Base-by-base conservation (phyloP, 2,329 filamentous ascomycete genomes). In the Microcyclospora tardicrescens region DNA sequence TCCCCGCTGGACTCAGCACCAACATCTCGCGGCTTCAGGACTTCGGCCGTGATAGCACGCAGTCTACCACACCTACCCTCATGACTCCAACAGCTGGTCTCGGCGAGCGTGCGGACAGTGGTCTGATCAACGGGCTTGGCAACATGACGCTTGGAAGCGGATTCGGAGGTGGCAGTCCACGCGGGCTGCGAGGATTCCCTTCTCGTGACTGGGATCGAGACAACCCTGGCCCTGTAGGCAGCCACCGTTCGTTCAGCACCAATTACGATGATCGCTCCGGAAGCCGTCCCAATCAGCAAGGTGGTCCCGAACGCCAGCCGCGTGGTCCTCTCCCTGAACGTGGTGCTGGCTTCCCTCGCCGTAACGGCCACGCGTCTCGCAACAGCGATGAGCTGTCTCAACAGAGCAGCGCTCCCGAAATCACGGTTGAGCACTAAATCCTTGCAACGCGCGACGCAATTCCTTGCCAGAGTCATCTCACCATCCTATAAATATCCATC, bases 1-100 rank as follows among this genome's bases (percentile, higher is more conserved):
- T 93, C 58, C 79, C 84, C 39, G 75, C 76, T 46, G 74, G 72
- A 43, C 66, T 84, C 36, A 69, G 69, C 53, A 70, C 72, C 46
- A 79, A 78, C 49, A 73, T 77, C 39, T 66, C 73, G 34, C 71
- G 76, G 39, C 72, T 79, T 46, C 72, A 73, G 44, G 73, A 75
- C 42, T 72, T 79, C 48, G 68, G 68, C 45, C 60, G 65, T 10
- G 67, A 69, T 33, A 76, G 67, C 49, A 70, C 65, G 28, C 68
- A 73, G 24, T 76, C 76, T 32, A 77, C 72, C 54, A 81, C 79
- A 15, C 77, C 79, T 8, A 79, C 72, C 36, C 65, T 81, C 43
- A 57, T 58, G 54, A 81, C 79, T 2, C 75, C 75, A 10, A 76
- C 72, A 10, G 48, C 53, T 32, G 44, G 50, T 41, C 46, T 56